Conservation (phyloP, 139 green algal genomes). For the Chlamydomonas eustigma region DNA sequence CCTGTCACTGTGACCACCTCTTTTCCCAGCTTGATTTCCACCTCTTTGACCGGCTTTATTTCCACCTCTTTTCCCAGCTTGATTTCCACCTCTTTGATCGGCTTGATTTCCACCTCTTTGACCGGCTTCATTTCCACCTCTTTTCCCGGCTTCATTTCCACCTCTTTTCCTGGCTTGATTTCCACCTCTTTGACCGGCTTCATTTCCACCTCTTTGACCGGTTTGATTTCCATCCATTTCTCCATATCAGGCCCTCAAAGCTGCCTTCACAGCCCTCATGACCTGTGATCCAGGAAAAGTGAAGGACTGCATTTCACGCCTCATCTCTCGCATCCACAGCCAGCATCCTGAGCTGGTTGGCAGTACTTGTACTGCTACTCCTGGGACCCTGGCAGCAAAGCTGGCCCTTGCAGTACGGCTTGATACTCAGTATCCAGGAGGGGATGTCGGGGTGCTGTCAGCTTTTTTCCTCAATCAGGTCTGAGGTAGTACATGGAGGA, state of each 20-base stretch:
- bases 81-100: too few species aligned
- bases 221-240: too few species aligned
- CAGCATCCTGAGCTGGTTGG: conserved; percentile 18
- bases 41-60: too few species aligned
- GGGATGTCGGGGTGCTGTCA: conserved; percentile 90
- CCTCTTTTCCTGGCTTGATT: background rate
- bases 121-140: too few species aligned
- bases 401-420: conserved; percentile 80
- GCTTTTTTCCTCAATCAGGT: conserved; percentile 93
- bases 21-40: too few species aligned
- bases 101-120: too few species aligned
- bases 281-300: conserved; percentile 44
- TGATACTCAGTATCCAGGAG: conserved; percentile 84
- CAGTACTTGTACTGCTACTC: background rate
- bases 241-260: conserved; percentile 56
- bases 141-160: too few species aligned
- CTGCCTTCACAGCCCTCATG: conserved; percentile 87
- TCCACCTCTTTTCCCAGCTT: too few species aligned
- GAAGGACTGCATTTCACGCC: conserved; percentile 20
- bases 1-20: too few species aligned
- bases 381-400: conserved; percentile 37
- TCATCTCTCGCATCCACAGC: conserved; percentile 51
- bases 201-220: too few species aligned
- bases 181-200: background rate
- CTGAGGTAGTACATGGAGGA: background rate